These are phyloP conservation scores for Blastobotrys mokoenaii DNA, from an alignment of 805 yeast genomes.

Conservation along the genomic window DNA sequence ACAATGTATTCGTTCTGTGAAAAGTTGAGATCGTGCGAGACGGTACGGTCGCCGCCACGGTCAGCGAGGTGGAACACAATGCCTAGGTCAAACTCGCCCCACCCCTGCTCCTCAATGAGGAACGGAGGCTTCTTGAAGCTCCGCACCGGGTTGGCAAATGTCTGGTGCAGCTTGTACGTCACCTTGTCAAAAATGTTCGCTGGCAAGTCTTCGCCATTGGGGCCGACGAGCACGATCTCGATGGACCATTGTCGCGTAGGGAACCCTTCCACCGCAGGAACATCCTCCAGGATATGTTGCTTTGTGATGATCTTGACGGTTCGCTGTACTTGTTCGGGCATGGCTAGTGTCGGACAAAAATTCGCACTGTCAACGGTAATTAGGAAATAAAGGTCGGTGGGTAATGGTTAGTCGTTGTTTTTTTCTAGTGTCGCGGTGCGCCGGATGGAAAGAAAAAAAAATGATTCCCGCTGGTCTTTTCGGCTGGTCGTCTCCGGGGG, in stretches of 20 bases:
- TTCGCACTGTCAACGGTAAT: no score
- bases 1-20: slow-evolving; percentile 63
- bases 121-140: slow-evolving; percentile 77
- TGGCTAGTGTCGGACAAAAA: no score
- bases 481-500: no score
- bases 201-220: slow-evolving; percentile 73
- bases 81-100: slow-evolving; percentile 96
- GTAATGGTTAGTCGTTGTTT: no score
- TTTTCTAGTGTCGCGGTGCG: no score
- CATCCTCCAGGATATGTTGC: slow-evolving; percentile 73
- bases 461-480: no score
- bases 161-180: slow-evolving; percentile 89
- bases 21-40: slow-evolving; percentile 86
- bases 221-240: slow-evolving; percentile 64
- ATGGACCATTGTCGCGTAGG: slow-evolving; percentile 95
- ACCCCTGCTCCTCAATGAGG: slow-evolving; percentile 83
- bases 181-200: slow-evolving; percentile 87
- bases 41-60: slow-evolving; percentile 78
- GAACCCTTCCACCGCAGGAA: slow-evolving; percentile 77
- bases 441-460: no score
- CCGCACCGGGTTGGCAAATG: slow-evolving; percentile 84
- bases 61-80: slow-evolving; percentile 71
- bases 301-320: slow-evolving; percentile 80
- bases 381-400: no score
- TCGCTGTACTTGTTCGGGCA: slow-evolving; percentile 47